Conservation (phyloP, 371 early-diverging fungal species). For the Mortierella sp. region DNA sequence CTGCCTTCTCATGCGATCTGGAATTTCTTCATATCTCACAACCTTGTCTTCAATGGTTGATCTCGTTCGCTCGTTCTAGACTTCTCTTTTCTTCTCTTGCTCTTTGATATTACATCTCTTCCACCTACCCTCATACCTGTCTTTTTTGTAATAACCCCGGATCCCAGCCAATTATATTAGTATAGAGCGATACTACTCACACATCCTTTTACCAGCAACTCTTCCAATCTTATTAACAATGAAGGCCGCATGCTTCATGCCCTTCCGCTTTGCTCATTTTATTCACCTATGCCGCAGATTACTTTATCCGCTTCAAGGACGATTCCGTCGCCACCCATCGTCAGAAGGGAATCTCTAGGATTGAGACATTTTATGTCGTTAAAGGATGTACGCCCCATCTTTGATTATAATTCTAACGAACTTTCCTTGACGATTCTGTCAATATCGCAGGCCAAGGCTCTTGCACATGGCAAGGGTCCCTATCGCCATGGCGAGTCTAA, state of each 20-base stretch:
- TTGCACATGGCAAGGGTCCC: constrained; percentile 7
- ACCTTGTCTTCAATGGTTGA: background rate
- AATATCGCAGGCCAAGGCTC: constrained; percentile 24
- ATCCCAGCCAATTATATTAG: background rate
- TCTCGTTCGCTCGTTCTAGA: background rate
- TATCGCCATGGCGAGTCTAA: constrained; percentile 40
- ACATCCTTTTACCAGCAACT: background rate
- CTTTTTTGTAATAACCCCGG: background rate
- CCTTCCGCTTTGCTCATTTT: constrained; percentile 45
- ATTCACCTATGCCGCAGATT: constrained; percentile 46
- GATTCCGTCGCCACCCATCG: constrained; percentile 4
- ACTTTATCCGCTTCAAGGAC: constrained; percentile 50
- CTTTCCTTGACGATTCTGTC: constrained; percentile 46
- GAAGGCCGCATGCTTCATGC: constrained; percentile 40
- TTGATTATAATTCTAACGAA: constrained; percentile 42
- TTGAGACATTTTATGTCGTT: constrained; percentile 7
- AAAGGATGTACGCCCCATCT: constrained; percentile 12
- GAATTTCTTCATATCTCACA: constrained; percentile 7
- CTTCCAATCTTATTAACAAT: constrained; percentile 12
- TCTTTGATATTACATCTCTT: background rate
- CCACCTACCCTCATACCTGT: background rate
- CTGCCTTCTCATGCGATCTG: background rate
- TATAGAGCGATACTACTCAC: background rate
- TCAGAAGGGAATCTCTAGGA: constrained; percentile 20
- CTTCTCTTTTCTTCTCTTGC: background rate